Evolutionary conservation across 257 asterid genomes (phyloP).

Genomic region (Solanum sitiens): DNA sequence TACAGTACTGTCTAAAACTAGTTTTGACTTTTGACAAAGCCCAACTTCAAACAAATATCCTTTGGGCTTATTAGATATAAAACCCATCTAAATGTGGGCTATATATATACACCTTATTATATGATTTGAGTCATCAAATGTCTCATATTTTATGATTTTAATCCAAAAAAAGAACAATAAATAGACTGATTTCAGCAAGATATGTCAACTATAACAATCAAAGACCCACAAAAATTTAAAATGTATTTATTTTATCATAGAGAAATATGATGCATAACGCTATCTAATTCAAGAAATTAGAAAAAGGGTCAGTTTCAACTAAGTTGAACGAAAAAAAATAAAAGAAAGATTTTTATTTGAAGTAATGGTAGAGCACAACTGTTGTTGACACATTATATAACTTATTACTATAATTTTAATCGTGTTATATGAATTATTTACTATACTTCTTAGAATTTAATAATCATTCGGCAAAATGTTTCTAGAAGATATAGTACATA

Average conservation of each 20-base stretch:
- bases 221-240: neutral
- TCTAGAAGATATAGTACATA: neutral
- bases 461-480: neutral
- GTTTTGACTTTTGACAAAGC: no score
- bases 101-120: no score
- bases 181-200: neutral
- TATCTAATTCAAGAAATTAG: neutral
- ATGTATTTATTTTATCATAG: neutral
- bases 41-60: neutral
- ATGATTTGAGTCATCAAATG: neutral
- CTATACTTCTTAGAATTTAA: neutral
- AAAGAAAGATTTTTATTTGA: neutral
- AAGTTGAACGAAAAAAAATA: neutral
- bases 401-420: neutral
- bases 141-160: neutral
- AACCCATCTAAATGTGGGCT: neutral
- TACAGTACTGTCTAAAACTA: no score
- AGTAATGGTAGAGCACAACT: conserved; percentile 3
- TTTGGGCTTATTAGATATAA: neutral
- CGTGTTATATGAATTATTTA: neutral
- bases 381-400: neutral
- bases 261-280: neutral
- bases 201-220: neutral
- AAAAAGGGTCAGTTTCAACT: neutral
- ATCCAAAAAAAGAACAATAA: neutral